phyloP scores from a whole-genome alignment of 176 grass and related monocot genomes.

The Aegilops longissima region DNA sequence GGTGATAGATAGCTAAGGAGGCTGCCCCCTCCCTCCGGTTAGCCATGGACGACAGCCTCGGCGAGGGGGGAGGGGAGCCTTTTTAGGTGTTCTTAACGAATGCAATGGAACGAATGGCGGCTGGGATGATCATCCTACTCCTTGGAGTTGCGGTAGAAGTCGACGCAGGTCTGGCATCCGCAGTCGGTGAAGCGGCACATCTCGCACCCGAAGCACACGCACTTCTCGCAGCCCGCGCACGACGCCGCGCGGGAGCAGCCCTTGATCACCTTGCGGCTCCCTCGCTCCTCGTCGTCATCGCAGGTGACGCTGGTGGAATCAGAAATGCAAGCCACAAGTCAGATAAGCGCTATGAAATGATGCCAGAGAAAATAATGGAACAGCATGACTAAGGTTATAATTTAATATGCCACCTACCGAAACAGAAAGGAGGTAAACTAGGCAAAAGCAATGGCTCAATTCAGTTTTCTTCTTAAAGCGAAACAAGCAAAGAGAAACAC shows the following conservation, averaged over 20 bases:
- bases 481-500: not conserved
- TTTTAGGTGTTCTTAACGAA: constrained; percentile 3
- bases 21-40: not conserved
- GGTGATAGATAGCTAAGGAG: not conserved
- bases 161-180: constrained; percentile 83
- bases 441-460: not conserved
- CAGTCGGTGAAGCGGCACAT: constrained; percentile 94
- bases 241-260: constrained; percentile 67
- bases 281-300: constrained; percentile 87
- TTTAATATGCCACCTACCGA: too few species aligned
- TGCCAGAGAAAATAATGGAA: not conserved
- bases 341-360: not conserved
- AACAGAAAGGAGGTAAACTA: not conserved
- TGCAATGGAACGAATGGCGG: constrained; percentile 36
- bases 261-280: constrained; percentile 80
- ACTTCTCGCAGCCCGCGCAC: constrained; percentile 82
- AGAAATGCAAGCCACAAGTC: not conserved
- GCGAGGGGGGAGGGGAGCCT: too few species aligned
- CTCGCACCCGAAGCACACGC: constrained; percentile 90
- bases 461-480: too few species aligned
- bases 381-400: too few species aligned
- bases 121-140: not conserved
- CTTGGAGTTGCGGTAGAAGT: constrained; percentile 76
- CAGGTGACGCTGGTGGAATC: constrained; percentile 53
- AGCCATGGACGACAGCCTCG: not conserved